Base-by-base conservation (phyloP, 1,284 basidiomycete species). In the Phenoliferia sp. region DNA sequence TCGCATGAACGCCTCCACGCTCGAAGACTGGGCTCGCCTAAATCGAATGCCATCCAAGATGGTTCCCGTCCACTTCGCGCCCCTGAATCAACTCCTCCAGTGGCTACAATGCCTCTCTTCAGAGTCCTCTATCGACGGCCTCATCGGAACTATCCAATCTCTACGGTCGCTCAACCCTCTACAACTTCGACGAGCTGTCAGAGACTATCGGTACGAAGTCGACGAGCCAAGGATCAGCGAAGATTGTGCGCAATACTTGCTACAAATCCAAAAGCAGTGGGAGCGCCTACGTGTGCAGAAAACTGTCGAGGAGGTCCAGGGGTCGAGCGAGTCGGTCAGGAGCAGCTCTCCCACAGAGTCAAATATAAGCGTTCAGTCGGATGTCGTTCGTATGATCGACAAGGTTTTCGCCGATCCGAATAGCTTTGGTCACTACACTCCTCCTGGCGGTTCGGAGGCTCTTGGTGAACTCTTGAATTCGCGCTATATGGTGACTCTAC, bases 191-290 rank as follows among this genome's bases (percentile, higher is more conserved):
- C 86, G 91, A 44, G 93, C 93, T 33, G 89, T 94, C 29, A 86
- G 88, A 60, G 94, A 98, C 75, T 99, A 99, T 81, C 89, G 90
- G 73, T 98, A 92, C 78, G 94, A 98, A 80, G 89, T 97, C 61
- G 90, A 90, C 76, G 95, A 99, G 80, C 84, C 86, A 2, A 85
- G 85, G 69, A 96, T 99, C 91, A 89, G 88, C 7, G 92, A 96
- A 31, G 95, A 99, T 78, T 98, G 94, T 76, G 81, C 86, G 59
- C 92, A 96, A 80, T 98, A 98, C 77, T 85, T 99, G 32, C 89
- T 87, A 4, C 94, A 97, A 76, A 81, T 97, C 16, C 93, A 96
- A 79, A 91, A 91, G 75, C 94, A 98, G 77, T 98, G 95, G 95
- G 93, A 96, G 80, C 34, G 69, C 3, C 29, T 66, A n/a, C 35